Conservation (phyloP, 225 moss, liverwort and hornwort genomes). For the Straminergon stramineum region DNA sequence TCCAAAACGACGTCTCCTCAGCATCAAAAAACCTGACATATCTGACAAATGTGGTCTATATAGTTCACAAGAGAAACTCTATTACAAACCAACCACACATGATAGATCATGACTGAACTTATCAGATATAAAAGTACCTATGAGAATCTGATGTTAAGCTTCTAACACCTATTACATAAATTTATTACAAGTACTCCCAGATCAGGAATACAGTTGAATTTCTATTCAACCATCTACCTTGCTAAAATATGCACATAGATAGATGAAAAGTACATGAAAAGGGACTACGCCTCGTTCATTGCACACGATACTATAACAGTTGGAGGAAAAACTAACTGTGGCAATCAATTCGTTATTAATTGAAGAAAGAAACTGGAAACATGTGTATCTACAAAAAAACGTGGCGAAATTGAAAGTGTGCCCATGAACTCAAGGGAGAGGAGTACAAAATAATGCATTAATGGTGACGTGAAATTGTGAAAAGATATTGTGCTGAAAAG, state of each 20-base stretch:
- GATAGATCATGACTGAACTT: rapidly evolving
- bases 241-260: background rate
- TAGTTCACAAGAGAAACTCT: background rate
- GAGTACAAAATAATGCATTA: too few relatives aligned
- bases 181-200: background rate
- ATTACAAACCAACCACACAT: too few relatives aligned
- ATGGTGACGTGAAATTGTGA: background rate
- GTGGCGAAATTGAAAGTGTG: background rate
- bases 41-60: background rate
- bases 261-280: too few relatives aligned
- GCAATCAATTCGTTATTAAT: rapidly evolving
- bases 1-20: background rate
- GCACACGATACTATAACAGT: rapidly evolving
- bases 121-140: rapidly evolving
- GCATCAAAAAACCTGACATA: background rate
- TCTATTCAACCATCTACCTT: background rate
- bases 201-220: rapidly evolving
- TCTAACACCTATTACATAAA: background rate
- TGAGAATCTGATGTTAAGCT: rapidly evolving
- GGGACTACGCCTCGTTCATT: background rate
- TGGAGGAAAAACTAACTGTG: rapidly evolving
- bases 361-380: rapidly evolving
- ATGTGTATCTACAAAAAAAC: rapidly evolving
- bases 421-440: too few relatives aligned
- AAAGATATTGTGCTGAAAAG: too few relatives aligned